Conservation (phyloP, 140 eudicot genomes). For the Ambrosia hybrid region DNA sequence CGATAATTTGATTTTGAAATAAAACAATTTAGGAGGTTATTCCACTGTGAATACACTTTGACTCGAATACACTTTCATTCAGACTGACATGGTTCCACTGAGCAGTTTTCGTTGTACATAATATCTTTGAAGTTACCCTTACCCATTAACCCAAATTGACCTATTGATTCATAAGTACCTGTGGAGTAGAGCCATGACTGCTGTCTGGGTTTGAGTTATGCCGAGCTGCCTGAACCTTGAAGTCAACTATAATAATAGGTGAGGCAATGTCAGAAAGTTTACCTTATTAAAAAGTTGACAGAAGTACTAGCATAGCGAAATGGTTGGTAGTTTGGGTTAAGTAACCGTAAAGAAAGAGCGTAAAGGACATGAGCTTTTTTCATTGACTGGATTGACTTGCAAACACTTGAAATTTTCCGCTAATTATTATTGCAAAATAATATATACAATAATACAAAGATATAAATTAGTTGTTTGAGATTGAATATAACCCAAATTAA, state of each 20-base stretch:
- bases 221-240: constrained; percentile 23
- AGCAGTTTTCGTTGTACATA: neutral
- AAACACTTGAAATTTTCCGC: too few species aligned
- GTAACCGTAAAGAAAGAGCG: too few species aligned
- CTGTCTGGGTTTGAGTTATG: constrained; percentile 31
- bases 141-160: neutral
- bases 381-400: too few species aligned
- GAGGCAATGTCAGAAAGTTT: constrained; percentile 23
- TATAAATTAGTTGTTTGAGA: neutral
- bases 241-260: constrained; percentile 29
- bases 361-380: too few species aligned
- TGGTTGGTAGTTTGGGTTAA: too few species aligned
- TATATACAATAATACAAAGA: too few species aligned
- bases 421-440: too few species aligned
- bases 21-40: neutral
- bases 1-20: neutral
- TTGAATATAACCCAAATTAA: neutral
- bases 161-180: constrained; percentile 21
- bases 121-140: neutral
- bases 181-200: constrained; percentile 20
- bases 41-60: neutral
- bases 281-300: neutral
- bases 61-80: too few species aligned
- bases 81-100: neutral
- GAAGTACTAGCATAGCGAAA: neutral